Base-by-base conservation (phyloP, 176 grass and related monocot species). In the Typha latifolia region DNA sequence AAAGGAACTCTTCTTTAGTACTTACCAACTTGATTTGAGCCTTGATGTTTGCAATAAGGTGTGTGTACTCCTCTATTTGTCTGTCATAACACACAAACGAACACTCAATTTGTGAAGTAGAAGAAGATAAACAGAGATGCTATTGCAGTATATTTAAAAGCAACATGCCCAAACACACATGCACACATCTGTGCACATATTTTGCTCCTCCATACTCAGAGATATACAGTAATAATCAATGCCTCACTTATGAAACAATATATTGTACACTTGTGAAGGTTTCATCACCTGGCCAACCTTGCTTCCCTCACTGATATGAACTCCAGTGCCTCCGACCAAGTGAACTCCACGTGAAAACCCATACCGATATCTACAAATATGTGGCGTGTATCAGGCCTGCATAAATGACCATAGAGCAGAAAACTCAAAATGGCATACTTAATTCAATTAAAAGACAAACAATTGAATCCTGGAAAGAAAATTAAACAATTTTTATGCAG, bases 321-420 rank as follows among this genome's bases (percentile, higher is more conserved):
- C 65, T 80, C 69, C 48, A 91, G 52, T 68, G 88, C 92, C 82
- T 96, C 92, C 52, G 72, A 84, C 82, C 88, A 96, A 84, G 78
- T 91, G 59, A 91, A 91, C 79, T 91, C 92, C 62, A 96, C 92
- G 80, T 89, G 92, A 80, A 96, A 96, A 59, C 88, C 92, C 64
- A 96, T 82, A 69, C 88, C 92, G 47, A 96, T 62, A 61, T 96
- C 88, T 49, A 96, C 82, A 82, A 89, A 96, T 83, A 96, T 91
- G 68, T 75, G 88, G 22, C 80, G 77, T 20, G 88, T 84, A 43
- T 96, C 92, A 8, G 82, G 85, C 43, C 92, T 96, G 78, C 57
- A 18, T 26, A 72, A 64, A 12, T 24, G 48, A 61, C 56, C 47
- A 67, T 14, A 69, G 32, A 73, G 51, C 7, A 74, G 21, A 14